Conservation (phyloP, 257 asterid genomes). For the Orobanche coerulescens region DNA sequence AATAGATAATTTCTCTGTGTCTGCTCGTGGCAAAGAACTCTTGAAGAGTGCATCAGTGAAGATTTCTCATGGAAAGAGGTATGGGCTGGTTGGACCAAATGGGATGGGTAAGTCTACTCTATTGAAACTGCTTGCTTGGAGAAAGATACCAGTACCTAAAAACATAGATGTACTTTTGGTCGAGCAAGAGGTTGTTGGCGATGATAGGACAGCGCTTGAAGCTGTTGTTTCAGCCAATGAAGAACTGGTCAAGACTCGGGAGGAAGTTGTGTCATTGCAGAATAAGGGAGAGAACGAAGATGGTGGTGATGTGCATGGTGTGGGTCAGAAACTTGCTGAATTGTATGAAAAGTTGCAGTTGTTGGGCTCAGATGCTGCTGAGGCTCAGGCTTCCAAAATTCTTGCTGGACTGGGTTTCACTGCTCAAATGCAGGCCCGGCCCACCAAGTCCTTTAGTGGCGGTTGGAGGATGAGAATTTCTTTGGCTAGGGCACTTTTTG, state of each 20-base stretch:
- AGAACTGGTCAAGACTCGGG: slow-evolving; percentile 47
- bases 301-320: slow-evolving; percentile 35
- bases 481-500: slow-evolving; percentile 62
- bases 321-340: slow-evolving; percentile 52
- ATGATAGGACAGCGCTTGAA: slow-evolving; percentile 47
- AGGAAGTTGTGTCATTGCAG: slow-evolving; percentile 52
- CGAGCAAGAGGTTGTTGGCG: slow-evolving; percentile 59
- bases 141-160: slow-evolving; percentile 56
- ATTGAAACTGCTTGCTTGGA: slow-evolving; percentile 57
- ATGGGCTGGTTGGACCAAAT: slow-evolving; percentile 67
- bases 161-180: slow-evolving; percentile 60
- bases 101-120: slow-evolving; percentile 74
- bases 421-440: slow-evolving; percentile 55
- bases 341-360: slow-evolving; percentile 54
- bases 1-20: slow-evolving; percentile 51
- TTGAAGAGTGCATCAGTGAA: slow-evolving; percentile 51
- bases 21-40: slow-evolving; percentile 66
- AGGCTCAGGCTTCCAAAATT: slow-evolving; percentile 70
- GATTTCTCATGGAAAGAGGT: slow-evolving; percentile 66
- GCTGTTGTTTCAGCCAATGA: slow-evolving; percentile 68
- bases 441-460: slow-evolving; percentile 63
- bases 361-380: slow-evolving; percentile 74
- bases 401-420: slow-evolving; percentile 70
- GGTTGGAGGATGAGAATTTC: slow-evolving; percentile 84
- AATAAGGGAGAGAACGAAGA: slow-evolving; percentile 32